These are phyloP conservation scores for Colletotrichum sojae DNA, from an alignment of 2,329 filamentous ascomycete species.

Conservation along the genomic window DNA sequence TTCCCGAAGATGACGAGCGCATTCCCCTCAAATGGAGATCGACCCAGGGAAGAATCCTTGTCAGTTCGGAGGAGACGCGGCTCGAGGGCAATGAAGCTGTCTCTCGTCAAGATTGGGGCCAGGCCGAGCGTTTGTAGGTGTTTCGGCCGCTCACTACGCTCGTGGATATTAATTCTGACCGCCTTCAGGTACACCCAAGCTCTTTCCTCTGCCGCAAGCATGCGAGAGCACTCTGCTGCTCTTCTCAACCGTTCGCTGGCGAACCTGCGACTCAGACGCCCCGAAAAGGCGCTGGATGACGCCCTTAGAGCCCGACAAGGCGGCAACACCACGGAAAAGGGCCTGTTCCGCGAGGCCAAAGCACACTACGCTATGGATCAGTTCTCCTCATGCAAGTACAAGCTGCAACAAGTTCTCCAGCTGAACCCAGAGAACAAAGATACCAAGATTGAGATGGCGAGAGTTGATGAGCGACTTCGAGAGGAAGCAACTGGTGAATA, in stretches of 20 bases:
- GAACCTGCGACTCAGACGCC: constrained; percentile 49
- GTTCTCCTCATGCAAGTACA: constrained; percentile 54
- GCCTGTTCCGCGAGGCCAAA: constrained; percentile 58
- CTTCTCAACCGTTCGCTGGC: constrained; percentile 53
- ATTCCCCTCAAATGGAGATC: constrained; percentile 56
- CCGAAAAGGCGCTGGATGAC: constrained; percentile 50
- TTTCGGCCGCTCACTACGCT: not conserved
- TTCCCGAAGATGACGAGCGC: constrained; percentile 52
- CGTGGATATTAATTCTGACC: constrained; percentile 30
- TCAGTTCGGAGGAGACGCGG: constrained; percentile 43
- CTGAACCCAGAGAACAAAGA: constrained; percentile 52
- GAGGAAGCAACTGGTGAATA: constrained; percentile 59
- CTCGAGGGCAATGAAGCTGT: constrained; percentile 53
- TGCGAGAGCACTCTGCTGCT: constrained; percentile 52
- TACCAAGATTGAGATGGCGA: constrained; percentile 48
- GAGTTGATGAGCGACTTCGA: constrained; percentile 48
- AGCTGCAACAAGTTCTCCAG: constrained; percentile 50
- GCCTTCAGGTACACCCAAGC: constrained; percentile 54
- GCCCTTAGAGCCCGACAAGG: constrained; percentile 40
- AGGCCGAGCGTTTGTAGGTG: constrained; percentile 51
- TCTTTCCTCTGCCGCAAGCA: constrained; percentile 49
- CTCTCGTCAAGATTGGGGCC: constrained; percentile 44
- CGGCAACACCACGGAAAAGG: constrained; percentile 55
- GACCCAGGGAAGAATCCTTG: constrained; percentile 10
- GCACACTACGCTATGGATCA: constrained; percentile 59